These are phyloP conservation scores for Podospora pseudocomata DNA, from an alignment of 495 filamentous ascomycete species.

Conservation along the genomic window DNA sequence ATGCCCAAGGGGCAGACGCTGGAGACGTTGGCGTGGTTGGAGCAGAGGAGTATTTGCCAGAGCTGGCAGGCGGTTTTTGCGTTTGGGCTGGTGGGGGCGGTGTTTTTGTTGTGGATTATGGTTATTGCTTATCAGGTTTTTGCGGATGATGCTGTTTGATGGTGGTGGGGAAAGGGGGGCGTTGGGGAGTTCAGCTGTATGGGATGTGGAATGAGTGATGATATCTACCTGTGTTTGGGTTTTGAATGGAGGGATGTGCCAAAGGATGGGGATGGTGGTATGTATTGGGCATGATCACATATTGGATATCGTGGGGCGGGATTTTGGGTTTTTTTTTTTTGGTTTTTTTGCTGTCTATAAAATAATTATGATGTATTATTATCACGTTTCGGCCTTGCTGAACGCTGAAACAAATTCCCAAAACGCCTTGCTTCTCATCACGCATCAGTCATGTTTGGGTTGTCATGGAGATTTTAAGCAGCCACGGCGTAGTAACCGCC, in stretches of 20 bases:
- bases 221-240: neutral
- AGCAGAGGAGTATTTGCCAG: slow-evolving; percentile 84
- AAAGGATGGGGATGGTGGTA: neutral
- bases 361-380: neutral
- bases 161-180: too few relatives aligned
- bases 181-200: neutral
- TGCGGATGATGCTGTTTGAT: slow-evolving; percentile 34
- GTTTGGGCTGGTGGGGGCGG: slow-evolving; percentile 69
- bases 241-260: neutral
- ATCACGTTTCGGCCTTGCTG: neutral
- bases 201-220: neutral
- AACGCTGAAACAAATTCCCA: neutral
- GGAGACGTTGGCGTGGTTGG: slow-evolving; percentile 77
- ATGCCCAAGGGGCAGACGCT: slow-evolving; percentile 58
- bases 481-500: neutral
- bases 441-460: neutral
- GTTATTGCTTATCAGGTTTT: slow-evolving; percentile 88
- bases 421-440: neutral
- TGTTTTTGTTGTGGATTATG: slow-evolving; percentile 94
- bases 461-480: neutral
- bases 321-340: neutral
- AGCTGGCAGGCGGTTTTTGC: slow-evolving; percentile 62
- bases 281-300: neutral
- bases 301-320: neutral
- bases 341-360: neutral